A percentile compares a stretch with the other conserved stretches of the same genome.
Conservation (phyloP, 2,329 filamentous ascomycete genomes). For the Pochonia chlamydosporia region DNA sequence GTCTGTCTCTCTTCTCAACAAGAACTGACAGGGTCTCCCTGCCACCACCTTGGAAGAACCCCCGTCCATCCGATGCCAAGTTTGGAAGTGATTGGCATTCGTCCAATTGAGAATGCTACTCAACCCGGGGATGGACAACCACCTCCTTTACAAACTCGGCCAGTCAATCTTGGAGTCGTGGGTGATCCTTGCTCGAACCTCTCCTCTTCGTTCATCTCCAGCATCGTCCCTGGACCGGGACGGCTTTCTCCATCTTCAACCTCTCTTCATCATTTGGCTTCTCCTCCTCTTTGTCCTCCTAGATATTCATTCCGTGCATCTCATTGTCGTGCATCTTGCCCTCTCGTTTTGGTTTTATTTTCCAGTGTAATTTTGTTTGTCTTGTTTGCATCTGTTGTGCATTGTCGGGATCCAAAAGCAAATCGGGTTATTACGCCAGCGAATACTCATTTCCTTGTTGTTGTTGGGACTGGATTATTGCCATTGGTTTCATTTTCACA, state of each 20-base stretch:
- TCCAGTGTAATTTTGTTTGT: background rate
- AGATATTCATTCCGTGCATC: background rate
- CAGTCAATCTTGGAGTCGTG: background rate
- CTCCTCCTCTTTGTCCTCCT: background rate
- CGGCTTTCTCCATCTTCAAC: background rate
- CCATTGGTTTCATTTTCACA: background rate
- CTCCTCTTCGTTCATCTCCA: background rate
- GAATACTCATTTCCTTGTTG: background rate
- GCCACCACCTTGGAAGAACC: constrained; percentile 3
- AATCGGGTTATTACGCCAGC: background rate
- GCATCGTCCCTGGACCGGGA: background rate
- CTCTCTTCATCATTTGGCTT: background rate
- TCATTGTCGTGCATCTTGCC: background rate
- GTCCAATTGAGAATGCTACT: constrained; percentile 3
- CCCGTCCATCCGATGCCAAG: background rate
- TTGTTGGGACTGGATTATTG: background rate
- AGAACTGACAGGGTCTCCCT: too few relatives aligned
- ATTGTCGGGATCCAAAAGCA: background rate
- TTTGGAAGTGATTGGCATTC: constrained; percentile 2
- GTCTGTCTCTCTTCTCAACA: too few relatives aligned
- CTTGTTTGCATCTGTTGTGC: constrained; percentile 1
- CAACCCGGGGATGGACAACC: background rate
- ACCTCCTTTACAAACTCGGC: background rate
- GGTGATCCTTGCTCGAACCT: background rate
- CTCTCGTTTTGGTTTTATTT: background rate